Evolutionary conservation across 2,329 filamentous ascomycete genomes (phyloP).

Genomic region (Pseudocercospora musae): DNA sequence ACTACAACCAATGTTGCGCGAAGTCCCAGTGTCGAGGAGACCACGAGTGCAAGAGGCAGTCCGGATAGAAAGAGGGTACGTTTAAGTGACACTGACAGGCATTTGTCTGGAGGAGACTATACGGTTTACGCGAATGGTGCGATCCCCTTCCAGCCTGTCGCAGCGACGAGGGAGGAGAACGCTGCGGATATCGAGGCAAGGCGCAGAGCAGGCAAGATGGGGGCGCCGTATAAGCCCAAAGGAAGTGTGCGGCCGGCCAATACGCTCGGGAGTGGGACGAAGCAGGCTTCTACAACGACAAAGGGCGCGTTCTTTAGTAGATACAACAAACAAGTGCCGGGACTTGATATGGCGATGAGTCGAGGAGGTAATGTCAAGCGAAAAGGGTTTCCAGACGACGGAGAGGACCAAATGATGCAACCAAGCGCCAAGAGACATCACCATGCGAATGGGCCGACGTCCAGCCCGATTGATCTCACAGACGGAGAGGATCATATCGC

Average conservation of each 20-base stretch:
- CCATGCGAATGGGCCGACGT: background rate
- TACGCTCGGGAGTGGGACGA: background rate
- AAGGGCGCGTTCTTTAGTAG: background rate
- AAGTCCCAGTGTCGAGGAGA: background rate
- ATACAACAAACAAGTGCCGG: background rate
- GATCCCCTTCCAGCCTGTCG: background rate
- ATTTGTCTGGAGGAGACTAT: background rate
- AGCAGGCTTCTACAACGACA: background rate
- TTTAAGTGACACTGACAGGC: background rate
- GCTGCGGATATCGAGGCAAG: background rate
- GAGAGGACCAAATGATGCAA: background rate
- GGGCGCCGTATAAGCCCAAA: background rate
- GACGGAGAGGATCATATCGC: background rate
- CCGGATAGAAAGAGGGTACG: background rate
- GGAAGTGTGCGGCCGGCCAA: background rate
- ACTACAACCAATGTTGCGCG: background rate
- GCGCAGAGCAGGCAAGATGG: background rate
- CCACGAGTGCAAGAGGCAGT: background rate
- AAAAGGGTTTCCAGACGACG: background rate
- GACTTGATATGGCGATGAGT: background rate
- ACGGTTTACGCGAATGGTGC: background rate
- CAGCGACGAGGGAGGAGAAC: background rate
- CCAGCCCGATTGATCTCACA: background rate
- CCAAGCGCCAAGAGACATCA: background rate
- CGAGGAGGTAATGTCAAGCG: background rate